Percentiles rank a stretch among this genome's conserved stretches.
Evolutionary conservation across 192 early-diverging fungal genomes (phyloP).

Genomic region (Coemansia asiatica): DNA sequence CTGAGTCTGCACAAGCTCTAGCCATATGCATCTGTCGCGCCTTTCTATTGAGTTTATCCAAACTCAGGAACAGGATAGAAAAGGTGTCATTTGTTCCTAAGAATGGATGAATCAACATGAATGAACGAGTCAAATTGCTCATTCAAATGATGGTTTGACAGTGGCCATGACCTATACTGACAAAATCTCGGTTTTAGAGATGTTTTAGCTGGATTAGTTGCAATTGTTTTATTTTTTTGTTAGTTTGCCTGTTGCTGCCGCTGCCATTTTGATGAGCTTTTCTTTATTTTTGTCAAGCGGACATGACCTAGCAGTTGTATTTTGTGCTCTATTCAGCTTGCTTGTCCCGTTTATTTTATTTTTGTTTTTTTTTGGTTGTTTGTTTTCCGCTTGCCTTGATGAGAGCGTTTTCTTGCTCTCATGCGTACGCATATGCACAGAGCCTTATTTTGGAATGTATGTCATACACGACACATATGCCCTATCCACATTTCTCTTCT

Average conservation of each 20-base stretch:
- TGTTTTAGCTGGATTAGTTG: too few species aligned
- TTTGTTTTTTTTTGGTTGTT: neutral
- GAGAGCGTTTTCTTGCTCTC: neutral
- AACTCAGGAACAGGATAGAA: neutral
- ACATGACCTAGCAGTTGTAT: neutral
- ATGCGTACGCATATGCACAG: neutral
- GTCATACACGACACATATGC: neutral
- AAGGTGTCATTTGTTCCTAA: slow-evolving; percentile 3
- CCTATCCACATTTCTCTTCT: neutral
- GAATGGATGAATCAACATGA: neutral
- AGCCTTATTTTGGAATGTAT: neutral
- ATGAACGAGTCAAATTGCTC: neutral
- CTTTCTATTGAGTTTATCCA: slow-evolving; percentile 2
- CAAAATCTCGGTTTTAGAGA: too few species aligned
- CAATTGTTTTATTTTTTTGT: neutral
- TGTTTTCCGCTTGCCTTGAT: neutral
- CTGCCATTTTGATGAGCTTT: neutral
- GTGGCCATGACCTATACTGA: neutral
- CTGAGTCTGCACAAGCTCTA: neutral
- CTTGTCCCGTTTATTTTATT: neutral
- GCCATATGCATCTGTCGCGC: slow-evolving; percentile 1
- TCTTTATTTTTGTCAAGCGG: neutral
- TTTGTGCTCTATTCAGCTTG: neutral
- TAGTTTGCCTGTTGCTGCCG: too few species aligned
- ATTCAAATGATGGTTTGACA: neutral